Conservation (phyloP, 805 yeast species). For the Danielozyma ontarioensis region DNA sequence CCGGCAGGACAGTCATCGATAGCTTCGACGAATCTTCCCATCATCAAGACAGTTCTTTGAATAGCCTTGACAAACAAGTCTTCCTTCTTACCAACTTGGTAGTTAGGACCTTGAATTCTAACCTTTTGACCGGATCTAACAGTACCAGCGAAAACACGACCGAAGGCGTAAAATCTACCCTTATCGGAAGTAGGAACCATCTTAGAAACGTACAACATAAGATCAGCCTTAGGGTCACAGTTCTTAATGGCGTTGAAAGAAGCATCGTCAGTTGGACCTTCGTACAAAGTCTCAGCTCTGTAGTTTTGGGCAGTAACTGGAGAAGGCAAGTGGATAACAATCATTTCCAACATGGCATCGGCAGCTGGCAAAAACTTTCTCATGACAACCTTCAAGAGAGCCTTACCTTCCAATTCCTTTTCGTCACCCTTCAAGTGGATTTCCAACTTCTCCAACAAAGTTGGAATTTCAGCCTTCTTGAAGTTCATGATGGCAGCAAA, state of each 20-base stretch:
- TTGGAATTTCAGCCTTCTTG: constrained; percentile 95
- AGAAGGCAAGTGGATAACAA: constrained; percentile 96
- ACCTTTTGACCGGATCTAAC: constrained; percentile 98
- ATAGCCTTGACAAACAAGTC: constrained; percentile 95
- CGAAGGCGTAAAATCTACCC: constrained; percentile 99
- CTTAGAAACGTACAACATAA: constrained; percentile 99
- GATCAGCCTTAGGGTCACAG: constrained; percentile 98
- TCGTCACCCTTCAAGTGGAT: constrained; percentile 91
- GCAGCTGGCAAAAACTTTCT: constrained; percentile 99
- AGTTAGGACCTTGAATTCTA: constrained; percentile 99
- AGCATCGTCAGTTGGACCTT: constrained; percentile 96
- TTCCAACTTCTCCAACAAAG: constrained; percentile 89
- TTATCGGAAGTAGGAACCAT: constrained; percentile 99
- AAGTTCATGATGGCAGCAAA: constrained; percentile 97
- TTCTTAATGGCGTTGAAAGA: constrained; percentile 88
- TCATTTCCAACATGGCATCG: constrained; percentile 98
- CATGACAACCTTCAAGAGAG: constrained; percentile 96
- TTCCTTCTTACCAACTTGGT: constrained; percentile 96
- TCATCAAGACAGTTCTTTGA: constrained; percentile 99
- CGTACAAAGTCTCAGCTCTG: constrained; percentile 99
- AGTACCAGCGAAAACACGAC: constrained; percentile 99
- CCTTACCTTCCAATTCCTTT: constrained; percentile 98
- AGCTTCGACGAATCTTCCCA: constrained; percentile 98
- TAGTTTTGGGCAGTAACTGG: constrained; percentile 98
- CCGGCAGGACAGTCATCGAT: constrained; percentile 99